Base-by-base conservation (phyloP, 108 stramenopile species). In the Cylindrotheca fusiformis region DNA sequence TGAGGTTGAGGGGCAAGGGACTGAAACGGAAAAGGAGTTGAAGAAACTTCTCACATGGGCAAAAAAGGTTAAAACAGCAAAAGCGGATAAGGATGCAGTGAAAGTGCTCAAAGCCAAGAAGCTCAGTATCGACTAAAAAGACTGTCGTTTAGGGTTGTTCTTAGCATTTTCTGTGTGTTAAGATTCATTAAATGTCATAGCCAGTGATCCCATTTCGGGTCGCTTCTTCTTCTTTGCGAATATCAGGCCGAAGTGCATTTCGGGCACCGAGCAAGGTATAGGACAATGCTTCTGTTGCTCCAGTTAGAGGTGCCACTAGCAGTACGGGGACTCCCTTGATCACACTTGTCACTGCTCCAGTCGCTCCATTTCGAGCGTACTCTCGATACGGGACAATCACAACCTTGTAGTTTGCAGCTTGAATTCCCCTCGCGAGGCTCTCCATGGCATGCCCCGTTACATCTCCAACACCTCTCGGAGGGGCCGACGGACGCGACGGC, bases 181-280 rank as follows among this genome's bases (percentile, higher is more conserved):
- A n/a, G n/a, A n/a, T 10, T 20, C 28, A 26, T 44, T 47, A 67
- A 4, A 17, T 6, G n/a, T 67, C 65, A 27, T 67, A 57, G 65
- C 51, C 49, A 28, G 63, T 63, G 63, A 63, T 49, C 25, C 79
- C 79, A 48, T 65, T 67, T 51, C 63, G 50, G 5, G 51, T 66
- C 4, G 78, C 81, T 65, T 93, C 87, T 61, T 87, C 86, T 71
- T 93, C 91, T 47, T 76, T 83, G 55, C 85, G 67, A 53, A 90
- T 76, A 57, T 93, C 91, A 5, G 88, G 91, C 46, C 88, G 68
- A 3, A 93, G 56, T 55, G 84, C 83, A 75, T 93, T 90, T n/a
- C 91, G 75, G 47, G 79, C 80, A 24, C 88, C 91, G 14, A 88
- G 60, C 22, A 93, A 65, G 0, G 85, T 82, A 45, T 90, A 90